These are phyloP conservation scores for Castanea crenata DNA, from an alignment of 306 rosid genomes.

Conservation along the genomic window DNA sequence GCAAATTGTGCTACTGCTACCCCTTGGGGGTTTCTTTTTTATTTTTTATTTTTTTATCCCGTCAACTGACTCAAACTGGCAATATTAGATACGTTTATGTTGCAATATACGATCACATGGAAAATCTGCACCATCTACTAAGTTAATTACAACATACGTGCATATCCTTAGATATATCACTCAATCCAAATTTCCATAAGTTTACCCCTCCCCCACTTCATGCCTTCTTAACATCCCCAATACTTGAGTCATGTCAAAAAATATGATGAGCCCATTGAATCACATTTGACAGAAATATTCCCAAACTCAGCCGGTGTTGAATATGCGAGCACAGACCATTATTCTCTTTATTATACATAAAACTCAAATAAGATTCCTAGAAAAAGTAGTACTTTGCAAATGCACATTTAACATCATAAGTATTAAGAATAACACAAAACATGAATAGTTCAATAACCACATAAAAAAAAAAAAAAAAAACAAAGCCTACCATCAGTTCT, in stretches of 20 bases:
- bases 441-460: background rate
- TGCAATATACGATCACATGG: background rate
- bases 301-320: background rate
- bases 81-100: background rate
- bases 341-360: background rate
- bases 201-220: background rate
- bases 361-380: background rate
- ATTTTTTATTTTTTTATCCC: too few species aligned
- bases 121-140: background rate
- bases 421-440: background rate
- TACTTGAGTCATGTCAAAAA: background rate
- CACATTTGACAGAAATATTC: background rate
- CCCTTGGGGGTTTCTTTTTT: too few species aligned
- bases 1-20: too few species aligned
- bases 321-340: background rate
- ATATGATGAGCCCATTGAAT: background rate
- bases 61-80: too few species aligned
- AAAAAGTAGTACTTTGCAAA: background rate
- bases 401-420: background rate
- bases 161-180: background rate
- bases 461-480: background rate
- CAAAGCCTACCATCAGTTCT: slow-evolving; percentile 80
- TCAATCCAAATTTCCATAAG: background rate
- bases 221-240: background rate
- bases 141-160: background rate